Evolutionary conservation across 305 asterid species (phyloP).

Genomic region (Plantago lanceolata): DNA sequence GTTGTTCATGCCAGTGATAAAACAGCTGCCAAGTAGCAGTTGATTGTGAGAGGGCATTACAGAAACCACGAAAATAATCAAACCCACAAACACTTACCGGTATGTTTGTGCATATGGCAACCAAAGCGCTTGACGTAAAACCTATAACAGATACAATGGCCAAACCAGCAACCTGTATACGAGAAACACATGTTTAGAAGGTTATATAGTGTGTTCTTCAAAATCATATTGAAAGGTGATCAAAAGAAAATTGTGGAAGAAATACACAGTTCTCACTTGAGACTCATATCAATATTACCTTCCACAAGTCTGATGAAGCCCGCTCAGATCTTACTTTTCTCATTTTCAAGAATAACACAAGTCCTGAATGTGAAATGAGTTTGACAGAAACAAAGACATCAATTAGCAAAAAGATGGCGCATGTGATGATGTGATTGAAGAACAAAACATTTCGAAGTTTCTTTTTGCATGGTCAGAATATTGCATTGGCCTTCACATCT

Average conservation of each 20-base stretch:
- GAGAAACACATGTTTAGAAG: background rate
- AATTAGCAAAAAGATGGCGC: constrained; percentile 16
- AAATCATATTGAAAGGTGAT: background rate
- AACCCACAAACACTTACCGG: constrained; percentile 56
- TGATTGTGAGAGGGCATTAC: constrained; percentile 8
- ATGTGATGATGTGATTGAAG: background rate
- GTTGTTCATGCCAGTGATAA: constrained; percentile 38
- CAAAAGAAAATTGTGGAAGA: background rate
- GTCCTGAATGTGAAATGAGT: constrained; percentile 48
- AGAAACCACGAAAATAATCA: constrained; percentile 8
- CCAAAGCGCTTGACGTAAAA: constrained; percentile 68
- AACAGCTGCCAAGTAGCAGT: constrained; percentile 39
- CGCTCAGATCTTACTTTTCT: constrained; percentile 88
- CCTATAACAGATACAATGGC: constrained; percentile 73
- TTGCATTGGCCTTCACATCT: background rate
- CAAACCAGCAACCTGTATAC: constrained; percentile 56
- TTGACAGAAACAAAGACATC: constrained; percentile 18
- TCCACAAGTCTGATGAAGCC: constrained; percentile 77
- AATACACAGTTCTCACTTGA: background rate
- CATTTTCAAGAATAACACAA: constrained; percentile 80
- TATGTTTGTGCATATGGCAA: constrained; percentile 63
- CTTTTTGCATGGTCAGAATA: background rate
- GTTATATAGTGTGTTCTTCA: background rate
- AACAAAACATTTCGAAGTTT: background rate
- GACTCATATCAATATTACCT: constrained; percentile 39